Base-by-base conservation (phyloP, 1,284 basidiomycete genomes). In the Takashimella koratensis region DNA sequence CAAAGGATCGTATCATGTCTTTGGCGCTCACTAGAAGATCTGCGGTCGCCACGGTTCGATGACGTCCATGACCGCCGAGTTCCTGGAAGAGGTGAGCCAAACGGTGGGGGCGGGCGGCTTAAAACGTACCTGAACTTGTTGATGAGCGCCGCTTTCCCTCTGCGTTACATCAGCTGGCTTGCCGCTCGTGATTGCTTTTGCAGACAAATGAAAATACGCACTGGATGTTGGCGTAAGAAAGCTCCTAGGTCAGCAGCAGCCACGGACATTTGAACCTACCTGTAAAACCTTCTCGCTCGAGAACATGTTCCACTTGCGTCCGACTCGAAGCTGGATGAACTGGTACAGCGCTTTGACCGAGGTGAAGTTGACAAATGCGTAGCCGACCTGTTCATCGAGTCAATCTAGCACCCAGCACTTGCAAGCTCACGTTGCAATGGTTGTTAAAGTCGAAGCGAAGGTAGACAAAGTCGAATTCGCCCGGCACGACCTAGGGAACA, bases 161-260 rank as follows among this genome's bases (percentile, higher is more conserved):
- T 73, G 43, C 11, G 45, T 41, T n/a, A 19, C 23, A 44, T 30
- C 22, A n/a, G 42, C 25, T 5, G 41, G 20, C n/a, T n/a, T 16
- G 30, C 3, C 4, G 22, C 19, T 24, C 49, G 30, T 36, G 40
- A 40, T 30, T 22, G 27, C 1, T 13, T 5, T 13, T 1, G 24
- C 22, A 21, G 20, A 4, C n/a, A n/a, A n/a, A n/a, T n/a, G n/a
- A n/a, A n/a, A n/a, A n/a, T 23, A 45, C 67, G 56, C 30, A 73
- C 72, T 76, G 75, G 42, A 75, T 74, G 49, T 71, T 71, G 27
- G 73, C 75, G 43, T 76, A 76, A 6, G 71, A 74, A 13, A 76
- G 60, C 73, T 76, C 52, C 3, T 22, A 10, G 8, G 42, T 55
- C 26, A 57, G 53, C 50, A 46, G 30, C 20, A 26, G 30, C 22